These are phyloP conservation scores for Pleurotus platypus DNA, from an alignment of 768 basidiomycete species.

Conservation along the genomic window DNA sequence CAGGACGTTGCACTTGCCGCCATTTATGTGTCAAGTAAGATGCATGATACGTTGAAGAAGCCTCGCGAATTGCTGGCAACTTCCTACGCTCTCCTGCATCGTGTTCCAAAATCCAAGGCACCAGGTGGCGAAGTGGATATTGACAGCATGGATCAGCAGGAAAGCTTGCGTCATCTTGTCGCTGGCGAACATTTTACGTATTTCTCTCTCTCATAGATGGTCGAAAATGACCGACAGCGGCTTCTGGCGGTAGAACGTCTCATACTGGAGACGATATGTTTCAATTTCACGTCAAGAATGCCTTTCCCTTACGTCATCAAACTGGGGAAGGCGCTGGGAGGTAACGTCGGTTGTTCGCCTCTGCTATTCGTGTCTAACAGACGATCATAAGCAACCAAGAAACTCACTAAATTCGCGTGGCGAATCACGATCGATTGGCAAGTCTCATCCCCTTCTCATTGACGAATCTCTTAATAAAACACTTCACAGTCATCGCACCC, in stretches of 20 bases:
- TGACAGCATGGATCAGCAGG: constrained; percentile 71
- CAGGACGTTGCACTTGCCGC: constrained; percentile 88
- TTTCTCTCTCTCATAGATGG: constrained; percentile 46
- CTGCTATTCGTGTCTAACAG: background rate
- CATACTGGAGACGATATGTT: constrained; percentile 92
- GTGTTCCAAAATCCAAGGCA: constrained; percentile 77
- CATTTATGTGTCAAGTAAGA: constrained; percentile 92
- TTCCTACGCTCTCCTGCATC: constrained; percentile 84
- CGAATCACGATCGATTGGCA: constrained; percentile 86
- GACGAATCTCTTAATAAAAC: no score
- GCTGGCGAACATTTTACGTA: background rate
- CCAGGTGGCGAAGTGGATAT: constrained; percentile 77
- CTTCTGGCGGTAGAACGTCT: constrained; percentile 86
- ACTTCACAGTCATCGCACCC: no score
- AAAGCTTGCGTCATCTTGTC: constrained; percentile 23
- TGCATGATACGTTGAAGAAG: constrained; percentile 99
- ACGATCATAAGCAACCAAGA: constrained; percentile 59
- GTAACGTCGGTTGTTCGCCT: constrained; percentile 32
- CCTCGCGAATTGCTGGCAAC: constrained; percentile 89
- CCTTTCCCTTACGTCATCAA: constrained; percentile 92
- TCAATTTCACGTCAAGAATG: constrained; percentile 88
- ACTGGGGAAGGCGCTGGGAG: constrained; percentile 65
- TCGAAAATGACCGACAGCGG: constrained; percentile 83
- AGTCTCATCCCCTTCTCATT: constrained; percentile 16
- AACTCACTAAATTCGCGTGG: constrained; percentile 84